Evolutionary conservation across 31 red algal species (phyloP).

Genomic region (Odonthalia washingtoniensis): DNA sequence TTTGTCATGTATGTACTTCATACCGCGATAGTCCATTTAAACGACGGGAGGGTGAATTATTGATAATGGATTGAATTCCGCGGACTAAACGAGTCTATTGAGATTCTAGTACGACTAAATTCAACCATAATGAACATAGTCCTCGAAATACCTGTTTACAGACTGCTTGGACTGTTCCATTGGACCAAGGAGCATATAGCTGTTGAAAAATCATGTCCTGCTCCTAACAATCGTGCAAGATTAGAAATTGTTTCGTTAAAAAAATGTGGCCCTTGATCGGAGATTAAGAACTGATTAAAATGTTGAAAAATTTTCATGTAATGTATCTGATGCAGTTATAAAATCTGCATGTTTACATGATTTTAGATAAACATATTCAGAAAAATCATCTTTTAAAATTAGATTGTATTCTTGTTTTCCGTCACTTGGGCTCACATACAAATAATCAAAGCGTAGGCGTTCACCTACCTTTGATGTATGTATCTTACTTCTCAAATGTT

Average conservation of each 20-base stretch:
- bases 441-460: constrained; percentile 32
- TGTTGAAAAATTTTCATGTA: constrained; percentile 38
- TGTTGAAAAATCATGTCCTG: constrained; percentile 42
- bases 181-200: constrained; percentile 43
- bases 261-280: constrained; percentile 48
- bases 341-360: constrained; percentile 1
- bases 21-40: background rate
- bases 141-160: constrained; percentile 34
- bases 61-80: background rate
- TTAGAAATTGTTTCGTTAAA: constrained; percentile 30
- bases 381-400: constrained; percentile 51
- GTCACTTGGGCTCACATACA: constrained; percentile 5
- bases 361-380: constrained; percentile 12
- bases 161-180: constrained; percentile 41
- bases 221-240: constrained; percentile 15
- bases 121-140: background rate
- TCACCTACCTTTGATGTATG: background rate
- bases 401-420: background rate
- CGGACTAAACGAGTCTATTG: background rate
- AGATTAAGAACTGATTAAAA: constrained; percentile 34
- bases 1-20: background rate
- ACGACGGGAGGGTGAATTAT: background rate
- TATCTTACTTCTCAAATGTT: background rate
- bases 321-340: background rate
- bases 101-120: background rate